Percentiles rank a stretch among this genome's conserved stretches.
Conservation (phyloP, 805 yeast species). For the Kodamaea restingae region DNA sequence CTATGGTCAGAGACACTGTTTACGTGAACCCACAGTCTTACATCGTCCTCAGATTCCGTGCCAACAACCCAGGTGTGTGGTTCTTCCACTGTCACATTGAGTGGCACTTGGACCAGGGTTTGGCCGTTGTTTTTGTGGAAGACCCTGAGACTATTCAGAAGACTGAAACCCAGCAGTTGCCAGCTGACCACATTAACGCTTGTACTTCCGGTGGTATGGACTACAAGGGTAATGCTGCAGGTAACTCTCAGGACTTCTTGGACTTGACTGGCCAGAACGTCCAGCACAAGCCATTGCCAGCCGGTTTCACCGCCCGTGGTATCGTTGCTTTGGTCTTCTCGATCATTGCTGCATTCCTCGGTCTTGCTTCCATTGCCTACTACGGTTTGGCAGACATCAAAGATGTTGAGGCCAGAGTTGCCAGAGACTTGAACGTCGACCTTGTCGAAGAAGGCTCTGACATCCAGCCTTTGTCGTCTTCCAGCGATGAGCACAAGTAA, state of each 20-base stretch:
- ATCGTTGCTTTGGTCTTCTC: slow-evolving; percentile 92
- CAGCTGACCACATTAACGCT: slow-evolving; percentile 54
- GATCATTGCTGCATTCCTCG: slow-evolving; percentile 77
- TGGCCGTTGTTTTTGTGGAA: slow-evolving; percentile 76
- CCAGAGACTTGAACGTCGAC: slow-evolving; percentile 50
- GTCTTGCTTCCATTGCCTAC: slow-evolving; percentile 68
- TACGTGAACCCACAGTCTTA: slow-evolving; percentile 81
- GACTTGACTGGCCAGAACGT: slow-evolving; percentile 73
- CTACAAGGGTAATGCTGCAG: slow-evolving; percentile 85
- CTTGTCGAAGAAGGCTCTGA: slow-evolving; percentile 22
- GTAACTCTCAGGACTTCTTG: slow-evolving; percentile 55
- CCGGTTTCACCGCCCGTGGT: slow-evolving; percentile 93
- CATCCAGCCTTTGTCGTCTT: slow-evolving; percentile 10
- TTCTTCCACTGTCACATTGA: slow-evolving; percentile 98
- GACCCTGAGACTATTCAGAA: slow-evolving; percentile 71
- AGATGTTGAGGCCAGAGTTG: slow-evolving; percentile 60
- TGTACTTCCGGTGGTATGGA: slow-evolving; percentile 58
- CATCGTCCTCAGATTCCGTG: slow-evolving; percentile 80
- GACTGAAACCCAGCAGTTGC: slow-evolving; percentile 47
- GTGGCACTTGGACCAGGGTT: slow-evolving; percentile 96
- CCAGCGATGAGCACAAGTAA: slow-evolving; percentile 6
- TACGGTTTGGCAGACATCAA: slow-evolving; percentile 86
- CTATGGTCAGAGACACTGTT: slow-evolving; percentile 80
- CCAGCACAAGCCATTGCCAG: slow-evolving; percentile 65
- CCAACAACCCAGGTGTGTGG: slow-evolving; percentile 98